Conservation (phyloP, 495 filamentous ascomycete species). For the Penicillium egyptiacum region DNA sequence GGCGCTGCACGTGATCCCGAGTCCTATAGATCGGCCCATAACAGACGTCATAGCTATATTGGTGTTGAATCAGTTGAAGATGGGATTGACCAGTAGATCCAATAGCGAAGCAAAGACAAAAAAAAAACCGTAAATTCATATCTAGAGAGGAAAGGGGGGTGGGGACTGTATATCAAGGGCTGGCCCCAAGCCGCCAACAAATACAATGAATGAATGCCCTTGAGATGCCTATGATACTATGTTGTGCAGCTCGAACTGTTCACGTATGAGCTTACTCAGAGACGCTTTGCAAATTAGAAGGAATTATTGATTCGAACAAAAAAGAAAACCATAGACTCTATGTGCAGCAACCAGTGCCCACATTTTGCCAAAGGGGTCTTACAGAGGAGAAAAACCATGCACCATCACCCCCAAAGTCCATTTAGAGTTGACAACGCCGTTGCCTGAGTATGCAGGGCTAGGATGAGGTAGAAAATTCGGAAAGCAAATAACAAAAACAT, state of each 20-base stretch:
- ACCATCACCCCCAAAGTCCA: constrained; percentile 13
- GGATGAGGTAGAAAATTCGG: constrained; percentile 11
- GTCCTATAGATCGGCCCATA: constrained; percentile 16
- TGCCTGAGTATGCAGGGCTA: constrained; percentile 10
- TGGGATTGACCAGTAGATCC: neutral
- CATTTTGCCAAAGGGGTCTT: constrained; percentile 17
- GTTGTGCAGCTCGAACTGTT: neutral
- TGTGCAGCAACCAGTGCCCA: constrained; percentile 30
- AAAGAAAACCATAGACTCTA: constrained; percentile 11
- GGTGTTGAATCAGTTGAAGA: neutral
- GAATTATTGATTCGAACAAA: constrained; percentile 24
- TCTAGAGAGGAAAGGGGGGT: neutral
- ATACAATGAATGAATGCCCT: neutral
- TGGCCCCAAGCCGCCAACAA: neutral
- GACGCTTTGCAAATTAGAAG: constrained; percentile 3
- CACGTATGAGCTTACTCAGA: neutral
- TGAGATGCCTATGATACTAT: neutral
- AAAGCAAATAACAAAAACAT: constrained; percentile 14
- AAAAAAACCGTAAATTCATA: neutral
- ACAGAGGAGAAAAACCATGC: constrained; percentile 13
- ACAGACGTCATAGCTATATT: constrained; percentile 4
- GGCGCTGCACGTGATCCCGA: constrained; percentile 20
- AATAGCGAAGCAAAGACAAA: neutral
- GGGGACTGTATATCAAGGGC: neutral
- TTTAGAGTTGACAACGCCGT: constrained; percentile 21